Base-by-base conservation (phyloP, 2,329 filamentous ascomycete genomes). In the Beauveria bassiana region DNA sequence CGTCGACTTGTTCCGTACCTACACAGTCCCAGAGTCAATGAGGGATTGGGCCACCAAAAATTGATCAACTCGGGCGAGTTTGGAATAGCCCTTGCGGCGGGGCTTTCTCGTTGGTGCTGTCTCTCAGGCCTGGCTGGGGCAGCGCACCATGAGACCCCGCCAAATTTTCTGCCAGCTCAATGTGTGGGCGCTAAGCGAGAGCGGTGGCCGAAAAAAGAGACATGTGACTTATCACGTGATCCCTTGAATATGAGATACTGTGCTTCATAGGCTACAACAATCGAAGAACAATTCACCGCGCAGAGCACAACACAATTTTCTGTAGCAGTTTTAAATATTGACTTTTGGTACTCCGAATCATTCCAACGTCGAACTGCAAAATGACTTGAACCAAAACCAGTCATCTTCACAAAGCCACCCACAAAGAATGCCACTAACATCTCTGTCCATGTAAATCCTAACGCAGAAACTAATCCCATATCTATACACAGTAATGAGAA, bases 131-230 rank as follows among this genome's bases (percentile, higher is more conserved):
- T 58, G 12, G 47, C 31, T 58, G 12, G 47, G 20, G 31, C 26
- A 26, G 49, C n/a, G 26, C 45, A n/a, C 31, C 20, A 7, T 12
- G 3, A 50, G 43, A 72, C 73, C 72, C 72, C 72, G 73, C 73
- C 71, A 70, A 72, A 68, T 71, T 75, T 75, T 75, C 72, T 73
- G 70, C 69, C 73, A 63, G 65, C 40, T 63, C 58, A 64, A 68
- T 72, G 69, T 75, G 74, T 75, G 74, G 72, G 72, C 69, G 71
- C 70, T 77, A 77, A 74, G 70, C 73, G 73, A 75, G 72, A 68
- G 70, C 73, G 72, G 69, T 77, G 71, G 73, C 68, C 64, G 61
- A 63, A 60, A 62, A 60, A 56, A 66, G 66, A 18, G 7, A 7
- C 66, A 70, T 64, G 66, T 70, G 68, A 68, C 31, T 2, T 55